phyloP scores from a whole-genome alignment of 2,329 filamentous ascomycete genomes.

The Lachnellula subtilissima region DNA sequence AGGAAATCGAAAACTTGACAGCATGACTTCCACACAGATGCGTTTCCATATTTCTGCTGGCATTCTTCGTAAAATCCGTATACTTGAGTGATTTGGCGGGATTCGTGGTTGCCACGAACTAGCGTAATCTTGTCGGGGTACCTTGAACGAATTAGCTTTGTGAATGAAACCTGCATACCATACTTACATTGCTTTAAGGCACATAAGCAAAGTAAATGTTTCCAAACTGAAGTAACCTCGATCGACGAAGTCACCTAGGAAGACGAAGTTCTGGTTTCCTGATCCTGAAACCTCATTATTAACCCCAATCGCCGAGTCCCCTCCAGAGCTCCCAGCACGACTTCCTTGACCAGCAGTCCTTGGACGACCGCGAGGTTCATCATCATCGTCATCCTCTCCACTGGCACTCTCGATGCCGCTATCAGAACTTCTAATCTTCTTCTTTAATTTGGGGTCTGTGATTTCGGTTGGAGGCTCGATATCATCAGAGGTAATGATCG shows the following conservation, averaged over 20 bases:
- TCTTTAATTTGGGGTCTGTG: slow-evolving; percentile 78
- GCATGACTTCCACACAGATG: slow-evolving; percentile 74
- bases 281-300: slow-evolving; percentile 41
- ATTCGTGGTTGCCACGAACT: slow-evolving; percentile 71
- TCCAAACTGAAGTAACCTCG: slow-evolving; percentile 70
- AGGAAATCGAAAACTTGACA: slow-evolving; percentile 76
- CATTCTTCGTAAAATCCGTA: slow-evolving; percentile 79
- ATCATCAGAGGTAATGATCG: slow-evolving; percentile 82
- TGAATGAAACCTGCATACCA: neutral
- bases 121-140: slow-evolving; percentile 69
- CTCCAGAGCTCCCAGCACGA: slow-evolving; percentile 36
- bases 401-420: slow-evolving; percentile 43
- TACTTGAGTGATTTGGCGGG: slow-evolving; percentile 71
- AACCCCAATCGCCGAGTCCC: slow-evolving; percentile 34
- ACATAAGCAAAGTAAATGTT: slow-evolving; percentile 68
- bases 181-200: slow-evolving; percentile 64
- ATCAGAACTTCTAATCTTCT: slow-evolving; percentile 70
- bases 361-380: slow-evolving; percentile 45
- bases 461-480: slow-evolving; percentile 88
- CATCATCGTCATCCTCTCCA: slow-evolving; percentile 45
- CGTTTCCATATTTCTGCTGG: slow-evolving; percentile 71
- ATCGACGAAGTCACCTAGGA: slow-evolving; percentile 70
- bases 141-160: slow-evolving; percentile 36
- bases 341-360: slow-evolving; percentile 38
- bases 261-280: slow-evolving; percentile 65